Conservation (phyloP, 495 filamentous ascomycete genomes). For the Daldinia grandis region DNA sequence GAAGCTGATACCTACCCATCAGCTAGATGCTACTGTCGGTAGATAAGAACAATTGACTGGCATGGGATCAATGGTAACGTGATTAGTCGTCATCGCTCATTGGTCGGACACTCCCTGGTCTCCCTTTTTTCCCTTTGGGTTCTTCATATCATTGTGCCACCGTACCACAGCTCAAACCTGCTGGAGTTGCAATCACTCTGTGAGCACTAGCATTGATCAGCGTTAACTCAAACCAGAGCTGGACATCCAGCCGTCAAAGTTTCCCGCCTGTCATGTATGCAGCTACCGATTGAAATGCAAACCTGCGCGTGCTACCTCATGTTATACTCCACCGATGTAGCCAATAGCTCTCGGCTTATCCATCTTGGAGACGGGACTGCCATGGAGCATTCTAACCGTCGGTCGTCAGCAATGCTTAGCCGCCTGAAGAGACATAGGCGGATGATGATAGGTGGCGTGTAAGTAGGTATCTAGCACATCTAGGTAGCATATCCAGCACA, state of each 20-base stretch:
- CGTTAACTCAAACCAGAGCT: slow-evolving; percentile 37
- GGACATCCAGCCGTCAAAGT: slow-evolving; percentile 40
- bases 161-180: slow-evolving; percentile 32
- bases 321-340: slow-evolving; percentile 37
- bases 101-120: slow-evolving; percentile 12
- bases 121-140: not conserved
- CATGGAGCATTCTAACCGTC: slow-evolving; percentile 7
- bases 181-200: slow-evolving; percentile 32
- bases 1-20: slow-evolving; percentile 11
- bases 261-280: slow-evolving; percentile 43
- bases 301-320: slow-evolving; percentile 38
- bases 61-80: slow-evolving; percentile 39
- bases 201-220: slow-evolving; percentile 41
- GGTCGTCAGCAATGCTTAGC: slow-evolving; percentile 38
- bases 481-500: not conserved
- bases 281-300: slow-evolving; percentile 40
- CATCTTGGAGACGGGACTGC: slow-evolving; percentile 10
- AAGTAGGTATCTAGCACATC: not conserved
- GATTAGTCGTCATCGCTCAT: slow-evolving; percentile 34
- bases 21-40: slow-evolving; percentile 11
- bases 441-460: slow-evolving; percentile 32
- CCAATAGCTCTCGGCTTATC: slow-evolving; percentile 37
- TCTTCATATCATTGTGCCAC: slow-evolving; percentile 34
- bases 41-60: slow-evolving; percentile 37
- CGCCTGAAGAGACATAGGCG: slow-evolving; percentile 31